A percentile compares a stretch with the other conserved stretches of the same genome.
phyloP scores from a whole-genome alignment of 1,284 basidiomycete genomes.

The Cryptococcus floricola region DNA sequence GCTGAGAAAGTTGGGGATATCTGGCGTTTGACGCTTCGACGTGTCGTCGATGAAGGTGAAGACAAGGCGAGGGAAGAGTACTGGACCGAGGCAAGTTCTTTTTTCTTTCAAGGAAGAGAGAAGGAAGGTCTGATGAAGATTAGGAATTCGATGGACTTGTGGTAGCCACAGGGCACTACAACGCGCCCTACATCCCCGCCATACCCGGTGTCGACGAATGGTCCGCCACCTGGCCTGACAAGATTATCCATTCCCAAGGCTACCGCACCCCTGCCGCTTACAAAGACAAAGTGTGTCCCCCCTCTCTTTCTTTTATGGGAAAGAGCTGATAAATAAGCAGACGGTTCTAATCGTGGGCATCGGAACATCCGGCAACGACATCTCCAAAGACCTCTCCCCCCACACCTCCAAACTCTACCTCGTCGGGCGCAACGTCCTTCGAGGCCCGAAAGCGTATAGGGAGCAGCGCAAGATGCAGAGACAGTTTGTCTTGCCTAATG shows the following conservation, averaged over 20 bases:
- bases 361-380: slow-evolving; percentile 53
- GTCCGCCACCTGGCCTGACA: slow-evolving; percentile 46
- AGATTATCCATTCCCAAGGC: slow-evolving; percentile 52
- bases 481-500: slow-evolving; percentile 36
- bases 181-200: slow-evolving; percentile 52
- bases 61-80: slow-evolving; percentile 22
- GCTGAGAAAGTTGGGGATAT: slow-evolving; percentile 47
- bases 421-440: slow-evolving; percentile 41
- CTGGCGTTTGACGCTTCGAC: slow-evolving; percentile 27
- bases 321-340: slow-evolving; percentile 12
- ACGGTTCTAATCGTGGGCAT: slow-evolving; percentile 55
- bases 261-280: slow-evolving; percentile 52
- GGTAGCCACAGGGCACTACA: slow-evolving; percentile 53
- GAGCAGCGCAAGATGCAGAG: slow-evolving; percentile 36
- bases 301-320: background rate
- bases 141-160: slow-evolving; percentile 55
- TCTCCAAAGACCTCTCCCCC: slow-evolving; percentile 44
- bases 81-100: slow-evolving; percentile 42
- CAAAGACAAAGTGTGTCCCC: slow-evolving; percentile 27
- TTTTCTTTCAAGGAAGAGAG: background rate
- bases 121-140: background rate
- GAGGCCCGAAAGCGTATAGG: slow-evolving; percentile 25
- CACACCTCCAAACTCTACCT: slow-evolving; percentile 48
- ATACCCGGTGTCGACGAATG: slow-evolving; percentile 49
- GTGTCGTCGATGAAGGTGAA: slow-evolving; percentile 51